Evolutionary conservation across 371 early-diverging fungal species (phyloP).

Genomic region (Capniomyces stellatus): DNA sequence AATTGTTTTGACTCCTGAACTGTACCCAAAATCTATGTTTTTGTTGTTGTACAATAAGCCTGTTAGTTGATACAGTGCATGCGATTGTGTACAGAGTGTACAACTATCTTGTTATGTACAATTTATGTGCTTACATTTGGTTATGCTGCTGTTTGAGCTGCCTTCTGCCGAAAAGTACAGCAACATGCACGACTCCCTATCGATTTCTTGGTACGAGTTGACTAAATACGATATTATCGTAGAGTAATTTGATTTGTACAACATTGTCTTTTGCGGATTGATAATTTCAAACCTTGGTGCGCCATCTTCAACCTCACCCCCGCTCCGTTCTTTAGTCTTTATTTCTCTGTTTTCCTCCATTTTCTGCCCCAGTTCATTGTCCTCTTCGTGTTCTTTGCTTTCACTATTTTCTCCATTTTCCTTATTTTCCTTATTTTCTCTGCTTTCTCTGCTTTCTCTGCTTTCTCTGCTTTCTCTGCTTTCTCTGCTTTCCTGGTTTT

Average conservation of each 20-base stretch:
- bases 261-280: slow-evolving; percentile 86
- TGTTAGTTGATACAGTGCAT: too few relatives aligned
- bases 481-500: slow-evolving; percentile 6
- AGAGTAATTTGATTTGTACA: slow-evolving; percentile 73
- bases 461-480: not conserved
- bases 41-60: too few relatives aligned
- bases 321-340: too few relatives aligned
- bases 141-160: slow-evolving; percentile 20
- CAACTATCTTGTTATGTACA: too few relatives aligned
- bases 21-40: slow-evolving; percentile 3
- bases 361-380: too few relatives aligned
- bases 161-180: slow-evolving; percentile 86
- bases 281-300: slow-evolving; percentile 22
- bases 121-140: slow-evolving; percentile 10
- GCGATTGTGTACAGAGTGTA: too few relatives aligned
- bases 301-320: slow-evolving; percentile 9
- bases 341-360: too few relatives aligned
- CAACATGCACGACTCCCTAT: slow-evolving; percentile 61
- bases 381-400: too few relatives aligned
- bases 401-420: too few relatives aligned
- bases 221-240: slow-evolving; percentile 73
- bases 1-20: not conserved
- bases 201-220: slow-evolving; percentile 72
- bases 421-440: too few relatives aligned
- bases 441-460: too few relatives aligned